phyloP scores from a whole-genome alignment of 352 stramenopile genomes.

The Phytophthora sp. region DNA sequence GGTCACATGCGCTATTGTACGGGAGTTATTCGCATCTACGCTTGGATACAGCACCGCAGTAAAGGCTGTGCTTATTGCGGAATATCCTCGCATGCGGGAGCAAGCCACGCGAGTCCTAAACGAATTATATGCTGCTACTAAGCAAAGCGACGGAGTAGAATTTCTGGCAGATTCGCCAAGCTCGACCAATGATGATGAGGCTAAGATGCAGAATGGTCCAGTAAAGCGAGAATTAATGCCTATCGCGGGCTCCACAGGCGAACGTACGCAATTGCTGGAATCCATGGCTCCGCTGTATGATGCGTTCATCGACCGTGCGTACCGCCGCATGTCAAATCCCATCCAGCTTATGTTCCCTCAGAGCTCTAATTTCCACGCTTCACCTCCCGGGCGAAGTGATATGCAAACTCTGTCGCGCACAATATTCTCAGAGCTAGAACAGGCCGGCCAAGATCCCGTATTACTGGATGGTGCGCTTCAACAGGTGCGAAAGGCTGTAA shows the following conservation, averaged over 20 bases:
- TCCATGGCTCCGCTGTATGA: slow-evolving; percentile 72
- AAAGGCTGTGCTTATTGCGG: slow-evolving; percentile 74
- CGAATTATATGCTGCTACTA: slow-evolving; percentile 63
- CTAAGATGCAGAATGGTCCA: background rate
- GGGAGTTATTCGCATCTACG: slow-evolving; percentile 71
- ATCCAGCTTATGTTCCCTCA: slow-evolving; percentile 91
- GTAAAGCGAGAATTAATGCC: slow-evolving; percentile 21
- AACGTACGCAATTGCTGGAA: slow-evolving; percentile 75
- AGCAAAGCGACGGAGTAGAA: slow-evolving; percentile 33
- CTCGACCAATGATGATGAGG: background rate
- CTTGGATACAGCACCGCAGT: slow-evolving; percentile 61
- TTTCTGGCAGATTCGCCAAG: slow-evolving; percentile 25
- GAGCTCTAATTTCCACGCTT: slow-evolving; percentile 83
- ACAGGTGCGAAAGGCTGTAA: slow-evolving; percentile 68
- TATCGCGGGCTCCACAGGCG: slow-evolving; percentile 45
- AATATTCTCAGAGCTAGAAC: slow-evolving; percentile 75
- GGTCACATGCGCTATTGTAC: slow-evolving; percentile 77
- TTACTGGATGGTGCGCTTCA: slow-evolving; percentile 62
- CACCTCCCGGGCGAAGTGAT: slow-evolving; percentile 77
- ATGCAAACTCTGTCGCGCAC: slow-evolving; percentile 84
- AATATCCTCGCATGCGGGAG: slow-evolving; percentile 82
- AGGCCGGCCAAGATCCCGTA: slow-evolving; percentile 60
- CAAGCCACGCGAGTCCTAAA: slow-evolving; percentile 71
- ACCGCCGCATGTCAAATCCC: slow-evolving; percentile 68
- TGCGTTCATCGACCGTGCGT: slow-evolving; percentile 71